Evolutionary conservation across 1,284 basidiomycete species (phyloP).

Genomic region (Malassezia dermatis): DNA sequence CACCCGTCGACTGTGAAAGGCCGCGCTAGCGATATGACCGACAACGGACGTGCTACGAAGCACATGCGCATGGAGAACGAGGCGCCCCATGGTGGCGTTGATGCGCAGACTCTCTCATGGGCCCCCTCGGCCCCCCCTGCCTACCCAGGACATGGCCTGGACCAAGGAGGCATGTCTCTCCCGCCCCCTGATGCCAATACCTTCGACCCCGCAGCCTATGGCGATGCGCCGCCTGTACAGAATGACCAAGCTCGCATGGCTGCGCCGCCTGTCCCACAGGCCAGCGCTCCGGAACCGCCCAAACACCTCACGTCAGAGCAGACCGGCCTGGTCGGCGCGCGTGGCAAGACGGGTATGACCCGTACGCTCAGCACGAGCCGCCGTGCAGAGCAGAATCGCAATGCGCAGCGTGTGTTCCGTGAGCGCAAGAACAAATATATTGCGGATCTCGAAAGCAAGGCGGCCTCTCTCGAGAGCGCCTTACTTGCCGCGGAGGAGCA

Average conservation of each 20-base stretch:
- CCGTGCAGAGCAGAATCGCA: conserved; percentile 30
- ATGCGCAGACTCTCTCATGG: conserved; percentile 13
- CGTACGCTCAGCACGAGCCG: conserved; percentile 32
- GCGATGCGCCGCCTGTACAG: conserved; percentile 6
- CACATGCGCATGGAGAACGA: conserved; percentile 15
- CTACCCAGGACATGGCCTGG: conserved; percentile 12
- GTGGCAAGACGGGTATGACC: conserved; percentile 18
- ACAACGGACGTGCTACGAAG: conserved; percentile 9
- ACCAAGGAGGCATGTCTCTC: conserved; percentile 12
- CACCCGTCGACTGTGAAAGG: conserved; percentile 1
- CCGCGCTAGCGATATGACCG: conserved; percentile 11
- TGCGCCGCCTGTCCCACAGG: neutral
- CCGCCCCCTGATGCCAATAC: conserved; percentile 7
- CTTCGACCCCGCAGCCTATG: conserved; percentile 11
- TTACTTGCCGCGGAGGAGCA: conserved; percentile 29
- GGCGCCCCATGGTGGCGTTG: conserved; percentile 3
- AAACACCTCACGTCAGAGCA: conserved; percentile 17
- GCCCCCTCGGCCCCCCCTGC: conserved; percentile 15
- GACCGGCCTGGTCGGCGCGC: conserved; percentile 17
- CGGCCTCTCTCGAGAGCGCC: conserved; percentile 22
- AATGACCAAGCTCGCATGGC: conserved; percentile 14
- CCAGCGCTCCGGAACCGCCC: neutral
- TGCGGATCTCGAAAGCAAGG: conserved; percentile 11
- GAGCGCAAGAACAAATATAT: conserved; percentile 24
- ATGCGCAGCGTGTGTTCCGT: conserved; percentile 26